A percentile compares a stretch with the other conserved stretches of the same genome.
phyloP scores from a whole-genome alignment of 805 yeast species.

The Wickerhamomyces rabaulensis region DNA sequence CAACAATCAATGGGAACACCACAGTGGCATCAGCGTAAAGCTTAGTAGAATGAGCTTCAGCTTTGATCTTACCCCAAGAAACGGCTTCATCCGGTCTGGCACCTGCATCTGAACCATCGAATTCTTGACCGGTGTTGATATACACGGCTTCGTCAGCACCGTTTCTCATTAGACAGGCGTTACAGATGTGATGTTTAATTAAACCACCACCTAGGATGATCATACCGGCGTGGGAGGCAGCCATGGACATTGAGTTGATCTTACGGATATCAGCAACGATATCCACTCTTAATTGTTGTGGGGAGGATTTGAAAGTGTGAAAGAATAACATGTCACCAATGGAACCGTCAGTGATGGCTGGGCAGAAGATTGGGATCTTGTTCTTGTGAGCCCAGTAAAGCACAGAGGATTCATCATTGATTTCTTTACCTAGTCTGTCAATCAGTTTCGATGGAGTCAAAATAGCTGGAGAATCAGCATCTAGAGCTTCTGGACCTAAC shows the following conservation, averaged over 20 bases:
- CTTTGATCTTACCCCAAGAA: constrained; percentile 97
- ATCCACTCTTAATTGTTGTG: constrained; percentile 83
- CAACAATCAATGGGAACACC: constrained; percentile 94
- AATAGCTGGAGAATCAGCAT: constrained; percentile 55
- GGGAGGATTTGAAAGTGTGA: constrained; percentile 95
- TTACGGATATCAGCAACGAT: constrained; percentile 90
- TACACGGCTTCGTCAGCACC: constrained; percentile 98
- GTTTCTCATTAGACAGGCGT: constrained; percentile 97
- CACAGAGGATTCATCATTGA: constrained; percentile 88
- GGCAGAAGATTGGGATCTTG: constrained; percentile 93
- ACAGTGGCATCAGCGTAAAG: constrained; percentile 93
- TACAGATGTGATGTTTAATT: constrained; percentile 94
- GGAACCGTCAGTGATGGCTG: constrained; percentile 96
- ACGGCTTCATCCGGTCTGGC: constrained; percentile 99
- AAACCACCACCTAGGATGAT: constrained; percentile 94
- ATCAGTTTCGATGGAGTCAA: constrained; percentile 96
- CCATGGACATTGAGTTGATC: constrained; percentile 93
- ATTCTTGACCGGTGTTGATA: constrained; percentile 97
- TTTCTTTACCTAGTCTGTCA: constrained; percentile 92
- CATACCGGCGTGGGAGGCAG: constrained; percentile 93
- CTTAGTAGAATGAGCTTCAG: constrained; percentile 87
- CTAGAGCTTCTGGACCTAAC: constrained; percentile 49
- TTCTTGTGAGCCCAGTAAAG: constrained; percentile 98
- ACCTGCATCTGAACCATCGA: constrained; percentile 98
- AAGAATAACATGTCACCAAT: constrained; percentile 98